These are phyloP conservation scores for Claviceps humidiphila DNA, from an alignment of 2,329 filamentous ascomycete genomes.

Conservation along the genomic window DNA sequence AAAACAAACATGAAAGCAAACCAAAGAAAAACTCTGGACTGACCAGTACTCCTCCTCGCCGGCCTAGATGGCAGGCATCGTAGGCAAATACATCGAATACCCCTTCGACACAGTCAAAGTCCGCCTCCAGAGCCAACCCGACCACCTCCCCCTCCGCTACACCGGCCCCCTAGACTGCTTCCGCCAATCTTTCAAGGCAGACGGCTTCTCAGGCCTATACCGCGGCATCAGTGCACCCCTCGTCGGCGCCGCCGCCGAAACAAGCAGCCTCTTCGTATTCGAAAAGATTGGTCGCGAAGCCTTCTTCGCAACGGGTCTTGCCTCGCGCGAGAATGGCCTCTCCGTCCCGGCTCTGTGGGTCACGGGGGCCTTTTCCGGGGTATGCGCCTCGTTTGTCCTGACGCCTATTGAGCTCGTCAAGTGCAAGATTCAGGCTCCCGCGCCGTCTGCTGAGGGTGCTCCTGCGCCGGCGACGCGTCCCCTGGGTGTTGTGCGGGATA, in stretches of 20 bases:
- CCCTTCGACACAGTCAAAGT: conserved; percentile 99
- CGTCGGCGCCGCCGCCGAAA: conserved; percentile 83
- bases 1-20: no score
- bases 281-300: conserved; percentile 61
- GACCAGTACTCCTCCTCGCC: not conserved
- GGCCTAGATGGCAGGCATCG: conserved; percentile 60
- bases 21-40: not conserved
- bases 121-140: conserved; percentile 87
- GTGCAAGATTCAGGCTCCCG: conserved; percentile 87
- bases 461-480: conserved; percentile 37
- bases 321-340: conserved; percentile 42
- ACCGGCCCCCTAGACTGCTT: conserved; percentile 87
- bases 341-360: conserved; percentile 63
- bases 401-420: conserved; percentile 96
- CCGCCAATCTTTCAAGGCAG: conserved; percentile 64
- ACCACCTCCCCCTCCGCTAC: conserved; percentile 69
- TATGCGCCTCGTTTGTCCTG: conserved; percentile 78
- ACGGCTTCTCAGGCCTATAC: conserved; percentile 75
- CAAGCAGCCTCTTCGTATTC: conserved; percentile 84
- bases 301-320: conserved; percentile 40
- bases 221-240: conserved; percentile 86
- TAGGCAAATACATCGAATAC: conserved; percentile 94
- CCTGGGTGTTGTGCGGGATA: conserved; percentile 57
- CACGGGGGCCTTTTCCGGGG: conserved; percentile 76
- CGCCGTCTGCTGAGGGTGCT: conserved; percentile 25